These are phyloP conservation scores for Arachnopeziza araneosa DNA, from an alignment of 2,329 filamentous ascomycete species.

Conservation along the genomic window DNA sequence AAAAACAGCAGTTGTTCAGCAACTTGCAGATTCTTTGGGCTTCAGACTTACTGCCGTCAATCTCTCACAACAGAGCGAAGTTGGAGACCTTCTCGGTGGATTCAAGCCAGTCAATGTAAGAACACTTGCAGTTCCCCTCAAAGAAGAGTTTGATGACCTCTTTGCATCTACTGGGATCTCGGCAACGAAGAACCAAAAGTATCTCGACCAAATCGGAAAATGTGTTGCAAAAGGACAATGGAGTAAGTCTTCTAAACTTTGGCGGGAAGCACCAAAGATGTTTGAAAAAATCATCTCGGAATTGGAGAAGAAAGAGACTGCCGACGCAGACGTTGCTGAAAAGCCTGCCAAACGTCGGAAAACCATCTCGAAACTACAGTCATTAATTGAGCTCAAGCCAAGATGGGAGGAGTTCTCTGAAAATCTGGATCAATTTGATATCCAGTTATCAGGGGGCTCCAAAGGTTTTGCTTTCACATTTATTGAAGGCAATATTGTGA, in stretches of 20 bases:
- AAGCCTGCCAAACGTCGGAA: conserved; percentile 66
- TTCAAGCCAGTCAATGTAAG: conserved; percentile 94
- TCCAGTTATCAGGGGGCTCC: conserved; percentile 67
- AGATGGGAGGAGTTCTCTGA: conserved; percentile 78
- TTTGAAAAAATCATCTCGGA: conserved; percentile 65
- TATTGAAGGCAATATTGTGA: conserved; percentile 91
- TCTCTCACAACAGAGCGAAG: conserved; percentile 95
- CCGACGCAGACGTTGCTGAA: conserved; percentile 37
- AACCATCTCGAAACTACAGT: conserved; percentile 61
- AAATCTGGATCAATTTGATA: conserved; percentile 71
- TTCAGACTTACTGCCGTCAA: conserved; percentile 91
- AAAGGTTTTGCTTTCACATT: conserved; percentile 89
- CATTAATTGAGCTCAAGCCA: conserved; percentile 49
- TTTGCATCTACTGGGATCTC: conserved; percentile 84
- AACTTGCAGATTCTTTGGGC: conserved; percentile 77
- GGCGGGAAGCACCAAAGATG: conserved; percentile 85
- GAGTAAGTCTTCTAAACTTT: conserved; percentile 78
- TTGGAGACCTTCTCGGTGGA: conserved; percentile 88
- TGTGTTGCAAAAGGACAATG: conserved; percentile 78
- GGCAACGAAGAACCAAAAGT: conserved; percentile 78
- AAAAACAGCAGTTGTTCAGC: conserved; percentile 94
- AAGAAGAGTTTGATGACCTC: conserved; percentile 89
- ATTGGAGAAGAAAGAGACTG: conserved; percentile 41
- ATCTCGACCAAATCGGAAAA: conserved; percentile 74
- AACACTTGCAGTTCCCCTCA: conserved; percentile 79